A percentile compares a stretch with the other conserved stretches of the same genome.
Evolutionary conservation across 2,329 filamentous ascomycete genomes (phyloP).

Genomic region (Raffaelea ambrosiae): DNA sequence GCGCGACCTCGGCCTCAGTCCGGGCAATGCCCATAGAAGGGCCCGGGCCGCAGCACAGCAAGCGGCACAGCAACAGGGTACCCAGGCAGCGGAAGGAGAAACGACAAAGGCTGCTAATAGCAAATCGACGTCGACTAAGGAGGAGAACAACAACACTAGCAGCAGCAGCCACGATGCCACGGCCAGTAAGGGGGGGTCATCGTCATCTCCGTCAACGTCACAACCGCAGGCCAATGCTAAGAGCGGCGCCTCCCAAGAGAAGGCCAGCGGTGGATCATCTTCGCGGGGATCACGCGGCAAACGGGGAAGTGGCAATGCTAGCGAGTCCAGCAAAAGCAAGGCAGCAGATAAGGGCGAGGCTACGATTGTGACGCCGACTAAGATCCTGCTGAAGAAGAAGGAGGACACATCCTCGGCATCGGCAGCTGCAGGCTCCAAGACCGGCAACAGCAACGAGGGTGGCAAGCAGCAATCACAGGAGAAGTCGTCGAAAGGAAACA

Average conservation of each 20-base stretch:
- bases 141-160: background rate
- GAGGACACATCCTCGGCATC: slow-evolving; percentile 18
- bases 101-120: background rate
- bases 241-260: background rate
- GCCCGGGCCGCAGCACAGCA: slow-evolving; percentile 34
- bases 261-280: background rate
- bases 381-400: slow-evolving; percentile 30
- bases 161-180: too few species aligned
- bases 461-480: slow-evolving; percentile 2
- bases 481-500: background rate
- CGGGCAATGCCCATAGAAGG: slow-evolving; percentile 53
- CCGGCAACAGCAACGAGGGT: slow-evolving; percentile 13
- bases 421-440: background rate
- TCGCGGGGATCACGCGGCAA: slow-evolving; percentile 15
- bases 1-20: slow-evolving; percentile 56
- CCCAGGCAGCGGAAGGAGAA: too few species aligned
- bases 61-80: slow-evolving; percentile 36
- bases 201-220: too few species aligned
- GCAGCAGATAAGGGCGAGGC: slow-evolving; percentile 17
- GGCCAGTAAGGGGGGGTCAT: too few species aligned
- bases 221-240: too few species aligned
- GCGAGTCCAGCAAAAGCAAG: slow-evolving; percentile 17
- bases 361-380: slow-evolving; percentile 17
- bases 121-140: background rate
- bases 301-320: slow-evolving; percentile 6